These are phyloP conservation scores for Cudoniella acicularis DNA, from an alignment of 495 filamentous ascomycete species.

Conservation along the genomic window DNA sequence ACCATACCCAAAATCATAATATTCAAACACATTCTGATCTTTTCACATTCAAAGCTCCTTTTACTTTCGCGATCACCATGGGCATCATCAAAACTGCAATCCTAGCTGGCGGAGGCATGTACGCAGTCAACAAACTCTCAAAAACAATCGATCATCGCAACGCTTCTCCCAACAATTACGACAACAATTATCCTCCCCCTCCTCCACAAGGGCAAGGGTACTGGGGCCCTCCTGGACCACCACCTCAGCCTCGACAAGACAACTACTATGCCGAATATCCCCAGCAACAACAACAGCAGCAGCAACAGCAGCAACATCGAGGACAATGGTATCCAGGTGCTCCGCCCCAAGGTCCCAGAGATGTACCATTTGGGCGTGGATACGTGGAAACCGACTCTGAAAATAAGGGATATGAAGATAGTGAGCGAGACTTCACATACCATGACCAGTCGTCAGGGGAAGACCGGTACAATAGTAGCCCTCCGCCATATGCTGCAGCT, in stretches of 20 bases:
- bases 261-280: not conserved
- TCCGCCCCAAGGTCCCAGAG: too few species aligned
- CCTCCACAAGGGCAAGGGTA: not conserved
- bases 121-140: conserved; percentile 15
- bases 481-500: too few species aligned
- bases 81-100: conserved; percentile 16
- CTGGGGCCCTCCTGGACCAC: conserved; percentile 1
- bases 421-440: too few species aligned
- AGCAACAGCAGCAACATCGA: too few species aligned
- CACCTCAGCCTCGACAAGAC: not conserved
- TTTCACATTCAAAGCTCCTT: not conserved
- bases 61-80: not conserved
- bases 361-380: too few species aligned
- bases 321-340: too few species aligned
- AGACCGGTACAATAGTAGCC: too few species aligned
- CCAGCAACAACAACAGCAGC: not conserved
- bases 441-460: too few species aligned
- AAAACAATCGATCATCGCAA: conserved; percentile 4
- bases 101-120: conserved; percentile 11
- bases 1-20: not conserved
- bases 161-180: not conserved
- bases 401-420: too few species aligned
- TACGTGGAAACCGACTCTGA: too few species aligned
- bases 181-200: not conserved
- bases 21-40: not conserved